Evolutionary conservation across 192 early-diverging fungal genomes (phyloP).

Genomic region (Spizellomyces punctatus): DNA sequence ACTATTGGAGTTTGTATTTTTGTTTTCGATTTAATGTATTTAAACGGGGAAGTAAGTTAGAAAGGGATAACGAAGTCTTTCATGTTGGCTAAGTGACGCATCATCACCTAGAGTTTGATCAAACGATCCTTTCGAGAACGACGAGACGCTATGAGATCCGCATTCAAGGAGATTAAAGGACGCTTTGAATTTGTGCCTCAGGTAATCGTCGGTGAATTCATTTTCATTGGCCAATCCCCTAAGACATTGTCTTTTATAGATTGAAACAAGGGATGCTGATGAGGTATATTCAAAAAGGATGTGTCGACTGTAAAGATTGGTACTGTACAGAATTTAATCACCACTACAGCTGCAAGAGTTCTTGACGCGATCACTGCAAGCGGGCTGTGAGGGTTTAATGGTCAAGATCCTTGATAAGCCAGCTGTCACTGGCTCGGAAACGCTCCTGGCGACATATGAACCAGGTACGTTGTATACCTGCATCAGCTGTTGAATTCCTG

Average conservation of each 20-base stretch:
- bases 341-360: slow-evolving; percentile 3
- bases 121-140: slow-evolving; percentile 13
- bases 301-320: not conserved
- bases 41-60: slow-evolving; percentile 19
- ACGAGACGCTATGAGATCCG: slow-evolving; percentile 12
- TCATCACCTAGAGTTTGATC: slow-evolving; percentile 11
- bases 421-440: not conserved
- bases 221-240: not conserved
- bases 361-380: slow-evolving; percentile 2
- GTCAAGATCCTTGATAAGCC: slow-evolving; percentile 25
- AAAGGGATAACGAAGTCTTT: not conserved
- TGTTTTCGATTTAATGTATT: slow-evolving; percentile 31
- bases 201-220: not conserved
- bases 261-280: slow-evolving; percentile 18
- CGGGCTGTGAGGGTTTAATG: slow-evolving; percentile 23
- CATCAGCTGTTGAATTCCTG: not conserved
- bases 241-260: not conserved
- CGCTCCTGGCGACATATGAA: slow-evolving; percentile 18
- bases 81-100: not conserved
- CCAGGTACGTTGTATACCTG: not conserved
- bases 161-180: slow-evolving; percentile 13
- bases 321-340: not conserved
- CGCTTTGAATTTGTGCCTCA: slow-evolving; percentile 25
- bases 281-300: slow-evolving; percentile 1
- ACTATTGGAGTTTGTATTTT: slow-evolving; percentile 12